Conservation (phyloP, 177 flowering plant genomes). For the Vitis hybrid region DNA sequence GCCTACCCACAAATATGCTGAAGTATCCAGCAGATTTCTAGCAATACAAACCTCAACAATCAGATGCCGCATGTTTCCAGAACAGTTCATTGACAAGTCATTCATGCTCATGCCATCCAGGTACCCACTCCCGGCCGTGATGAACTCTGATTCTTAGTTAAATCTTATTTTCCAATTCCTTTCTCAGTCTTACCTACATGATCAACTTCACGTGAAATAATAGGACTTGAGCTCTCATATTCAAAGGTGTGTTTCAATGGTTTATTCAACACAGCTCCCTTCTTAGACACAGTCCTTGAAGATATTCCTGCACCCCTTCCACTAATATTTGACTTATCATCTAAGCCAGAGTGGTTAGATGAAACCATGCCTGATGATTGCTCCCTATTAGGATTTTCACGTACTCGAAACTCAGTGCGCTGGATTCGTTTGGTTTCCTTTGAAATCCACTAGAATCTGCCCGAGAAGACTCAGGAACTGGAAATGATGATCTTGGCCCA, state of each 20-base stretch:
- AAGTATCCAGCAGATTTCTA: slow-evolving; percentile 59
- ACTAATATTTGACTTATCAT: slow-evolving; percentile 40
- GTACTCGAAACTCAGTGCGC: slow-evolving; percentile 68
- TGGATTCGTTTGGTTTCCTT: slow-evolving; percentile 57
- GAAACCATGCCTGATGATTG: slow-evolving; percentile 34
- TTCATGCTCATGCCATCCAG: slow-evolving; percentile 44
- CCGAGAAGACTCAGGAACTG: slow-evolving; percentile 36
- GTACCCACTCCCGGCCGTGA: slow-evolving; percentile 38
- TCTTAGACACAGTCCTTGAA: slow-evolving; percentile 41
- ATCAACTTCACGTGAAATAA: slow-evolving; percentile 29
- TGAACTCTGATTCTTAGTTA: slow-evolving; percentile 26
- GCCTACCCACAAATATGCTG: slow-evolving; percentile 72
- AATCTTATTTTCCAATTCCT: slow-evolving; percentile 35
- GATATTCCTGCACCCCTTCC: slow-evolving; percentile 36
- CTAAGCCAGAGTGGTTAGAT: slow-evolving; percentile 30
- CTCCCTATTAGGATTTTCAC: slow-evolving; percentile 56
- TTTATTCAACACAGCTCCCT: slow-evolving; percentile 32
- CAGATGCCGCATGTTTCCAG: slow-evolving; percentile 64
- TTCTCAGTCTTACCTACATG: slow-evolving; percentile 43
- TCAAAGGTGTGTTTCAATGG: slow-evolving; percentile 37
- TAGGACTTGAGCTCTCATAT: slow-evolving; percentile 35
- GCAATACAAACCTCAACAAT: slow-evolving; percentile 81
- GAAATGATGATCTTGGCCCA: slow-evolving; percentile 37
- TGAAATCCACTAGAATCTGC: slow-evolving; percentile 52
- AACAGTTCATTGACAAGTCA: slow-evolving; percentile 52